Percentiles rank a stretch among this genome's conserved stretches.
These are phyloP conservation scores for Closterium sp. DNA, from an alignment of 139 green algal species.

Conservation along the genomic window DNA sequence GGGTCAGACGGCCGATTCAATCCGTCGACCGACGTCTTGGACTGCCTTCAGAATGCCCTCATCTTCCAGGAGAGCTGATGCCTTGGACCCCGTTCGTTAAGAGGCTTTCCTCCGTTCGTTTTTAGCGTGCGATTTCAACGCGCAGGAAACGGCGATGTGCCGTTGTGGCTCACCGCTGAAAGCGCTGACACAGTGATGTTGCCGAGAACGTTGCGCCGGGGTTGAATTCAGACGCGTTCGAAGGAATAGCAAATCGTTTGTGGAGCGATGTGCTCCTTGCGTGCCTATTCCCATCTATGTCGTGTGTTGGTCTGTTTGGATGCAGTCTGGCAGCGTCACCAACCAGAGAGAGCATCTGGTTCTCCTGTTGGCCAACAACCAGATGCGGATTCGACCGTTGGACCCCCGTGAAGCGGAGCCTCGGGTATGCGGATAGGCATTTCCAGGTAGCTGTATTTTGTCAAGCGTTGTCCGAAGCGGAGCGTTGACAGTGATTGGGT, in stretches of 20 bases:
- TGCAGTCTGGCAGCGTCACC: constrained; percentile 39
- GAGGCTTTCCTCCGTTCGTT: not conserved
- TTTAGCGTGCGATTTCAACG: not conserved
- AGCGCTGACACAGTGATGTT: no score
- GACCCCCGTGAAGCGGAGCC: not conserved
- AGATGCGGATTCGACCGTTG: constrained; percentile 10
- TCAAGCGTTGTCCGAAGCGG: not conserved
- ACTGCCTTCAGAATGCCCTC: constrained; percentile 31
- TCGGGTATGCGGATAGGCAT: not conserved
- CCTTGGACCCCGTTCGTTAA: no score
- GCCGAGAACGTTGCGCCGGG: no score
- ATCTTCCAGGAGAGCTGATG: constrained; percentile 33
- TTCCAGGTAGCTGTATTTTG: not conserved
- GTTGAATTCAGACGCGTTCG: not conserved
- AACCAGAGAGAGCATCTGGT: constrained; percentile 49
- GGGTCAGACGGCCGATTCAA: not conserved
- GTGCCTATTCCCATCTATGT: not conserved
- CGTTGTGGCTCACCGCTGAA: not conserved
- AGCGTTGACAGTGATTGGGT: not conserved
- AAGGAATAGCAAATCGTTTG: no score
- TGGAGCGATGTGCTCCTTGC: no score
- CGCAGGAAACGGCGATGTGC: no score
- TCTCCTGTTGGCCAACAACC: constrained; percentile 36
- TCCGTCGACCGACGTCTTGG: constrained; percentile 13
- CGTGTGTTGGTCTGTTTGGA: not conserved